A percentile compares a stretch with the other conserved stretches of the same genome.
phyloP scores from a whole-genome alignment of 805 yeast species.

The Lipomyces starkeyi region DNA sequence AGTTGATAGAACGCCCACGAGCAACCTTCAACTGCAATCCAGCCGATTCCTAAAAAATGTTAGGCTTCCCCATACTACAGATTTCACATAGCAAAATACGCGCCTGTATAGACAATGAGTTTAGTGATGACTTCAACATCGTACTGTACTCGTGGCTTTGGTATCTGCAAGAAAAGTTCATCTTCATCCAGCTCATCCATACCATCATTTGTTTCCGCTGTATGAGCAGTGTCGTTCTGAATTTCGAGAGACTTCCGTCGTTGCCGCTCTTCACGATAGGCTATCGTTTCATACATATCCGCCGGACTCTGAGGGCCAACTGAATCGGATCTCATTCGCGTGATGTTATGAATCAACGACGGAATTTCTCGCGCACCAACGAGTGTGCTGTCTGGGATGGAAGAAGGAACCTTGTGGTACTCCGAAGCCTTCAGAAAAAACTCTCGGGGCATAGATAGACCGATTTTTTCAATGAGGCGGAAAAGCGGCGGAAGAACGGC shows the following conservation, averaged over 20 bases:
- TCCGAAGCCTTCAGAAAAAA: slow-evolving; percentile 48
- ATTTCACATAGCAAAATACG: neutral
- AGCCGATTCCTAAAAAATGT: slow-evolving; percentile 51
- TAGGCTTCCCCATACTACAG: neutral
- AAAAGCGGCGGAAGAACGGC: slow-evolving; percentile 65
- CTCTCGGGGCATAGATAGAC: slow-evolving; percentile 50
- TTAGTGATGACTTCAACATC: slow-evolving; percentile 80
- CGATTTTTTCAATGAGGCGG: slow-evolving; percentile 48
- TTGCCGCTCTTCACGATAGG: slow-evolving; percentile 43
- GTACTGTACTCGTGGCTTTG: slow-evolving; percentile 55
- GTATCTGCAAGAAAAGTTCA: slow-evolving; percentile 40
- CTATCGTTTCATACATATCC: slow-evolving; percentile 50
- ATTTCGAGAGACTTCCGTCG: slow-evolving; percentile 29
- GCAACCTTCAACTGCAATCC: slow-evolving; percentile 49
- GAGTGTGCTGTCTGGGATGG: slow-evolving; percentile 47
- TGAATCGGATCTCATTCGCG: slow-evolving; percentile 45
- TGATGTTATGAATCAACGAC: slow-evolving; percentile 41
- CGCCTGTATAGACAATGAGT: slow-evolving; percentile 78
- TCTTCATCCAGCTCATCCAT: slow-evolving; percentile 34
- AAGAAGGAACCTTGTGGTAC: slow-evolving; percentile 46
- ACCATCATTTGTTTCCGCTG: slow-evolving; percentile 6
- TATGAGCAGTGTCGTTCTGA: neutral
- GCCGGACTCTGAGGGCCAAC: slow-evolving; percentile 54
- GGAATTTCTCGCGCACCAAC: slow-evolving; percentile 45
- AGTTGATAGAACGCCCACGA: slow-evolving; percentile 12